These are phyloP conservation scores for Lactifluus subvellereus DNA, from an alignment of 768 basidiomycete genomes.

Conservation along the genomic window DNA sequence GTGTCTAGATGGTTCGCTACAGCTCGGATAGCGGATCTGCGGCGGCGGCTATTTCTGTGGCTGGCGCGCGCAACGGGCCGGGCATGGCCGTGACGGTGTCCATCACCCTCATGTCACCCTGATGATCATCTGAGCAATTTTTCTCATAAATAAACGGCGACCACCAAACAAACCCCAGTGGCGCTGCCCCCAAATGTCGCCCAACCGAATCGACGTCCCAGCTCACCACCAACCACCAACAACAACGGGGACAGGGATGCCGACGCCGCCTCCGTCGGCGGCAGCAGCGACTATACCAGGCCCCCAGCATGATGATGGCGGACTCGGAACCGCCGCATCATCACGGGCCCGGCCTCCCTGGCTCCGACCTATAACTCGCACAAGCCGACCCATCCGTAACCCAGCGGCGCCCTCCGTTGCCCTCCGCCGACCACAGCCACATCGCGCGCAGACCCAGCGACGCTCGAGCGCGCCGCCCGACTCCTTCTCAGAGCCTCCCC, in stretches of 20 bases:
- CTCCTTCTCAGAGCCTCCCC: background rate
- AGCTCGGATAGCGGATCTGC: too few species aligned
- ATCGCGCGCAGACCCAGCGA: background rate
- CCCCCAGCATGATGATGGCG: background rate
- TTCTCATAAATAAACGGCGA: too few species aligned
- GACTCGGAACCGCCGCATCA: background rate
- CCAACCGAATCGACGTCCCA: background rate
- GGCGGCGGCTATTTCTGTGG: too few species aligned
- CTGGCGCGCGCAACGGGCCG: too few species aligned
- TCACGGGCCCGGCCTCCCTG: background rate
- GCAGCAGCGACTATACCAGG: background rate
- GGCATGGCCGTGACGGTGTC: too few species aligned
- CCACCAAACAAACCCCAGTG: too few species aligned
- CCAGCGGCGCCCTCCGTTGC: background rate
- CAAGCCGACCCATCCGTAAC: background rate
- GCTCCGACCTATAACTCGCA: background rate
- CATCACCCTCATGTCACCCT: too few species aligned
- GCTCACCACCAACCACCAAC: background rate
- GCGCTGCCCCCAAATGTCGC: background rate
- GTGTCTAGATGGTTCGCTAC: too few species aligned
- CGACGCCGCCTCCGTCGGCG: background rate
- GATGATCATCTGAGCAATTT: too few species aligned
- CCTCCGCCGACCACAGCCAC: background rate
- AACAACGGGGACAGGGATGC: background rate
- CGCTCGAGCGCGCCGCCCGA: background rate